Percentiles rank a stretch among this genome's conserved stretches.
Evolutionary conservation across 768 basidiomycete species (phyloP).

Genomic region (Russula dissimulans): DNA sequence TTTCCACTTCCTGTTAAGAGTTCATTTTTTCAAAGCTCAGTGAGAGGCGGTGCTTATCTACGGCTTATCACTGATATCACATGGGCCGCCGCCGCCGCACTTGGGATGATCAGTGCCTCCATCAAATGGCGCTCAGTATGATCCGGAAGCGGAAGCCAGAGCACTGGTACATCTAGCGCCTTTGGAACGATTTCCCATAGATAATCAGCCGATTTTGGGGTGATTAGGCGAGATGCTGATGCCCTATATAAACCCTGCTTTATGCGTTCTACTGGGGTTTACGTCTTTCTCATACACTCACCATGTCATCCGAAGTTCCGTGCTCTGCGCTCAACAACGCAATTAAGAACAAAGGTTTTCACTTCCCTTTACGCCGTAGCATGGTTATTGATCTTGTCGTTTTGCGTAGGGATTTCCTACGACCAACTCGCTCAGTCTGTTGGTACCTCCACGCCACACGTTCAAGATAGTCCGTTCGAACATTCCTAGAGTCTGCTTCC

Average conservation of each 20-base stretch:
- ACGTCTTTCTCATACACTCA: conserved; percentile 1
- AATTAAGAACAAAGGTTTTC: conserved; percentile 38
- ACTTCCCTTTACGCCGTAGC: neutral
- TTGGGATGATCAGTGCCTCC: no score
- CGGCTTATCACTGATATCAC: neutral
- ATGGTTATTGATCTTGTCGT: neutral
- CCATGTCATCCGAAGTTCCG: conserved; percentile 41
- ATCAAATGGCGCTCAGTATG: no score
- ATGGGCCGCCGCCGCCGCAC: no score
- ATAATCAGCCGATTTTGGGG: neutral
- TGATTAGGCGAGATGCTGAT: neutral
- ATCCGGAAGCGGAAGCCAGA: no score
- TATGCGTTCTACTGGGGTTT: no score
- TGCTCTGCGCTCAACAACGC: conserved; percentile 53
- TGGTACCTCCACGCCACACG: conserved; percentile 33
- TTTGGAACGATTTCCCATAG: neutral
- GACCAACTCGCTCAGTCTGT: conserved; percentile 38
- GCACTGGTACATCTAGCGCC: no score
- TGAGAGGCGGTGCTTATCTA: no score
- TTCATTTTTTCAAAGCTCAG: neutral
- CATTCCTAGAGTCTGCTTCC: neutral
- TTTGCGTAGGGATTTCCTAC: conserved; percentile 38
- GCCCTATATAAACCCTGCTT: neutral
- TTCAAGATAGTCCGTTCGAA: conserved; percentile 39
- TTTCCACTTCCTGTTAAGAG: neutral